Evolutionary conservation across 306 rosid species (phyloP), one percentile per base, ranked within the genome.

Genomic region (Castanea sativa): DNA sequence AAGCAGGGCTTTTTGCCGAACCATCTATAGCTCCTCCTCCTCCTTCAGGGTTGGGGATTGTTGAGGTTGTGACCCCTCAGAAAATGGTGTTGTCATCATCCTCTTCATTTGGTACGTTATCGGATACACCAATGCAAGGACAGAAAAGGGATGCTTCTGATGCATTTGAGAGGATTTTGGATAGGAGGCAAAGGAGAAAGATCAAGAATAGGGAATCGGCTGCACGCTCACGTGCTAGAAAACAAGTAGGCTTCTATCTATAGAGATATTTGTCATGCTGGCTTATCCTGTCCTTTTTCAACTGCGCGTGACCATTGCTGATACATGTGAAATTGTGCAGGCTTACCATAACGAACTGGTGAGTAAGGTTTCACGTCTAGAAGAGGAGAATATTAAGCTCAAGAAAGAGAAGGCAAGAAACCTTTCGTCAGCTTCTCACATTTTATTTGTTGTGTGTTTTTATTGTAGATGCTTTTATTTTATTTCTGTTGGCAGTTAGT

Each of bases 181-280:
- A 93, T 33, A 90, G 97, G 83, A 93, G 96, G 86, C 76, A 89
- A 78, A 93, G 75, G 82, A 93, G 97, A 82, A 93, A 91, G 80
- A 93, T 93, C 80, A 93, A 91, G 91, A 93, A 93, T 75, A 85
- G 97, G 87, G 97, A 93, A 83, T 93, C 97, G 52, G 97, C 93
- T 18, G 97, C 96, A 0, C 94, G 96, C 2, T 93, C 97, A 73
- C 89, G 97, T 20, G 97, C 96, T 12, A 88, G 94, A 83, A 93
- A 93, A 79, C 97, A 93, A 92, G 97, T 93, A 74, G 35, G n/a
- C 41, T 68, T 49, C 77, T 51, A 21, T 12, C 1, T 61, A 20
- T 61, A 20, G 25, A 16, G 73, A 49, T 59, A 30, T 81, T 60
- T 4, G 55, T 78, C 78, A 67, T 27, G 45, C 63, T 80, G 25